Base-by-base conservation (phyloP, 2,329 filamentous ascomycete species). In the Alternaria ethzedia region DNA sequence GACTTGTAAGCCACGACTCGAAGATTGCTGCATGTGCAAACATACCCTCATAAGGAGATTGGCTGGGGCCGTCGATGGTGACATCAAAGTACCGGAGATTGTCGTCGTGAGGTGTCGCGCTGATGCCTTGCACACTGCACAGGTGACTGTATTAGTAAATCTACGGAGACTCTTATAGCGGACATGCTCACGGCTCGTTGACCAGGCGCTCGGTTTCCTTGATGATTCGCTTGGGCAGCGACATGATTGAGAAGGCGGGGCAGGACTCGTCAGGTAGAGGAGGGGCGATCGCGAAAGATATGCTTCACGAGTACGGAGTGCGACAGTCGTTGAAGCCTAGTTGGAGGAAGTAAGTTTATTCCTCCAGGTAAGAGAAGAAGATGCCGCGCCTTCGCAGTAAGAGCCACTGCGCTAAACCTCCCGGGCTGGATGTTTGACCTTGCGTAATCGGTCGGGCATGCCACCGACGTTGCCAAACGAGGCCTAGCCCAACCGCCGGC, bases 31-130 rank as follows among this genome's bases (percentile, higher is more conserved):
- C 11, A 17, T 17, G 44, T 13, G n/a, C 32, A 54, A n/a, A 76
- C 84, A 61, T 77, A 96, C 95, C 93, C 86, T 98, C 94, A 78
- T 98, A 98, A 64, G 96, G 96, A 60, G 95, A 97, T 77, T 94
- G 91, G 43, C 90, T 89, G 21, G 95, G 95, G 6, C 95, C 95
- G 78, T 97, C 90, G 78, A 99, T 97, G 75, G 92, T 93, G 71
- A 99, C 96, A 80, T 99, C 96, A 76, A 99, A 99, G 83, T 99
- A 99, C 73, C 96, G 89, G 62, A 98, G 88, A 82, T 99, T 99
- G 75, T 99, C 96, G 75, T 97, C 94, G 80, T 98, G 96, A 52
- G 96, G 96, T 56, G 96, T 86, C 54, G 96, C 96, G 76, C 93
- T 97, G 83, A 99, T 99, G 65, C 96, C 96, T 28, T 95, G 94